Percentiles rank a stretch among this genome's conserved stretches.
These are phyloP conservation scores for Nymphaea thermarum DNA, from an alignment of 164 flowering plant genomes.

Conservation along the genomic window DNA sequence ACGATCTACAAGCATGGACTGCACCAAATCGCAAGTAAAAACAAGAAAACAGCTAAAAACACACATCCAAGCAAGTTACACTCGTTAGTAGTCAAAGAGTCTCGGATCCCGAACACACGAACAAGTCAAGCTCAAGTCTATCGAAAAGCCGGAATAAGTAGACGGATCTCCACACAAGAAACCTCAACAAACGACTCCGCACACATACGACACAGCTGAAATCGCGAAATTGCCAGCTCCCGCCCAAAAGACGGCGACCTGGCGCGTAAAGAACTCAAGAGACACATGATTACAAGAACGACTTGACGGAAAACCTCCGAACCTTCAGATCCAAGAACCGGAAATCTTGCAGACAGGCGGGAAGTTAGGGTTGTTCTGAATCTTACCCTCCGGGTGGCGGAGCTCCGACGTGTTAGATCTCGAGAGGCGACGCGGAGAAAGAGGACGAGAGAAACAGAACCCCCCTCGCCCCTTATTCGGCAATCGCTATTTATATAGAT, in stretches of 20 bases:
- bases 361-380: not conserved
- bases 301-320: no score
- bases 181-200: not conserved
- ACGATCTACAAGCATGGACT: no score
- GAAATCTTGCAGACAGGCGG: not conserved
- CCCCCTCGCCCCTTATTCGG: not conserved
- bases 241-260: not conserved
- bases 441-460: not conserved
- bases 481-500: no score
- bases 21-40: no score
- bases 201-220: no score
- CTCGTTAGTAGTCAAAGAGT: no score
- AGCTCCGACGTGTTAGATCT: not conserved
- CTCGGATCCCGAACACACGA: no score
- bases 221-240: no score
- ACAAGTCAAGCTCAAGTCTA: not conserved
- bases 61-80: no score
- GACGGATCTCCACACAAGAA: not conserved
- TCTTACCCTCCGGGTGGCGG: not conserved
- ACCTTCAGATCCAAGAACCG: not conserved
- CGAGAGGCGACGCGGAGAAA: not conserved
- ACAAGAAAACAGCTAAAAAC: no score
- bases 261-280: no score
- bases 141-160: not conserved
- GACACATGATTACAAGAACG: no score